phyloP scores from a whole-genome alignment of 208 protist genomes.

The Trypanosoma lewisi region DNA sequence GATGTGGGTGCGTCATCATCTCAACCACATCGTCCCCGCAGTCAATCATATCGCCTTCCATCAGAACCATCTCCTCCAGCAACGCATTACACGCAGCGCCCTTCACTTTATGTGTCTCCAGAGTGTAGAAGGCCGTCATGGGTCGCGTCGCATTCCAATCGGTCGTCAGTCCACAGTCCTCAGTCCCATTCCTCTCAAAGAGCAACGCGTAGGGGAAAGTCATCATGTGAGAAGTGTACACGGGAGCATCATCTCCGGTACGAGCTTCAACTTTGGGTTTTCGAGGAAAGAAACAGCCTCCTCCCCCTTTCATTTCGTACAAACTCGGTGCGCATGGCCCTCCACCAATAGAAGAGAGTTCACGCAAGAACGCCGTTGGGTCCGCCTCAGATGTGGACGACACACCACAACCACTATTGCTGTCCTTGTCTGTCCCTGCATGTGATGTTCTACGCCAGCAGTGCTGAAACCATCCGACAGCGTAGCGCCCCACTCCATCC shows the following conservation, averaged over 20 bases:
- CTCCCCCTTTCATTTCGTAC: constrained; percentile 9
- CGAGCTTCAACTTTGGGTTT: constrained; percentile 1
- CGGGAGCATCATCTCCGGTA: constrained; percentile 1
- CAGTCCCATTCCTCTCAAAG: constrained; percentile 3
- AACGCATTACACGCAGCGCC: constrained; percentile 6
- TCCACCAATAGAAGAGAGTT: constrained; percentile 18
- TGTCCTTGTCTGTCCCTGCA: neutral
- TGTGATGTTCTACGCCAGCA: constrained; percentile 14
- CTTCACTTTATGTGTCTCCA: constrained; percentile 11
- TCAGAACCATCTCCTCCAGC: constrained; percentile 21
- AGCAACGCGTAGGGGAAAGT: constrained; percentile 19
- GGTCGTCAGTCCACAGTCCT: neutral
- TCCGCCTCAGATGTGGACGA: neutral
- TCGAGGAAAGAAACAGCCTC: constrained; percentile 2
- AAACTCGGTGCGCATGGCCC: constrained; percentile 6
- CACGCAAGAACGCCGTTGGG: constrained; percentile 15
- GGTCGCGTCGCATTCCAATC: neutral
- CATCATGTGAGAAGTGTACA: constrained; percentile 11
- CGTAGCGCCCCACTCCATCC: constrained; percentile 15
- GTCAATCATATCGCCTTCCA: constrained; percentile 24
- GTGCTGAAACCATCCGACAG: constrained; percentile 28
- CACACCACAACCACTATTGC: neutral
- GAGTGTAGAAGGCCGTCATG: constrained; percentile 25
- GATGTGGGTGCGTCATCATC: constrained; percentile 1
- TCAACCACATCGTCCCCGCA: constrained; percentile 13